A percentile compares a stretch with the other conserved stretches of the same genome.
phyloP scores from a whole-genome alignment of 129 eudicot species.

The Cynara cardunculus region DNA sequence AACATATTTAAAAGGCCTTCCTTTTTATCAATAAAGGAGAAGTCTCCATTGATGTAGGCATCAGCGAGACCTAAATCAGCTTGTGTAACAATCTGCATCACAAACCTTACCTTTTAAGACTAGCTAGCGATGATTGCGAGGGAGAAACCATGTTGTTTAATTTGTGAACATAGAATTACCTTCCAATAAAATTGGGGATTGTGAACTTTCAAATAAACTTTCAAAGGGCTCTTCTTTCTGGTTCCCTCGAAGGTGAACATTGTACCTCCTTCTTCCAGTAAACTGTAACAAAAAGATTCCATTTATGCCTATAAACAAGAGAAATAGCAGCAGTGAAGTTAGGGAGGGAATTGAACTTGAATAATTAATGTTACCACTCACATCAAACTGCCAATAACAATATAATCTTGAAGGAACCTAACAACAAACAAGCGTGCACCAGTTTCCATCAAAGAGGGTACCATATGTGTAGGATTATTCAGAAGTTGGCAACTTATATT shows the following conservation, averaged over 20 bases:
- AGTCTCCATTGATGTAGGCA: slow-evolving; percentile 87
- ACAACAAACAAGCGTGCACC: slow-evolving; percentile 78
- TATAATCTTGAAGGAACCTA: slow-evolving; percentile 58
- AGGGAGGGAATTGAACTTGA: not conserved
- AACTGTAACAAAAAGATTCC: slow-evolving; percentile 26
- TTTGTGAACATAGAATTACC: too few species aligned
- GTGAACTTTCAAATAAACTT: slow-evolving; percentile 64
- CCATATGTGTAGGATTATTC: slow-evolving; percentile 91
- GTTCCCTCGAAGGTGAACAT: slow-evolving; percentile 78
- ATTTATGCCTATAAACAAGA: not conserved
- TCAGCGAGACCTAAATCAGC: slow-evolving; percentile 99
- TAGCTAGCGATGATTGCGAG: too few species aligned
- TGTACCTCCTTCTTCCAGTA: slow-evolving; percentile 86
- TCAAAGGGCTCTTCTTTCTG: slow-evolving; percentile 37
- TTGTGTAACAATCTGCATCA: slow-evolving; percentile 59
- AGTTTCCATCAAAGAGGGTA: slow-evolving; percentile 65
- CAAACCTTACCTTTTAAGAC: too few species aligned
- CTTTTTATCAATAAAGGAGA: slow-evolving; percentile 78
- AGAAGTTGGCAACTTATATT: slow-evolving; percentile 37
- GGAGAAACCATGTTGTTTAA: too few species aligned
- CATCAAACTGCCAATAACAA: slow-evolving; percentile 67
- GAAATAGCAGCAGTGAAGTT: not conserved
- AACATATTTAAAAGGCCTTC: slow-evolving; percentile 80
- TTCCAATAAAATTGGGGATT: slow-evolving; percentile 90
- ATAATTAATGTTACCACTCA: slow-evolving; percentile 42